phyloP scores from a whole-genome alignment of 192 early-diverging fungal genomes.

The Piromyces finnis region DNA sequence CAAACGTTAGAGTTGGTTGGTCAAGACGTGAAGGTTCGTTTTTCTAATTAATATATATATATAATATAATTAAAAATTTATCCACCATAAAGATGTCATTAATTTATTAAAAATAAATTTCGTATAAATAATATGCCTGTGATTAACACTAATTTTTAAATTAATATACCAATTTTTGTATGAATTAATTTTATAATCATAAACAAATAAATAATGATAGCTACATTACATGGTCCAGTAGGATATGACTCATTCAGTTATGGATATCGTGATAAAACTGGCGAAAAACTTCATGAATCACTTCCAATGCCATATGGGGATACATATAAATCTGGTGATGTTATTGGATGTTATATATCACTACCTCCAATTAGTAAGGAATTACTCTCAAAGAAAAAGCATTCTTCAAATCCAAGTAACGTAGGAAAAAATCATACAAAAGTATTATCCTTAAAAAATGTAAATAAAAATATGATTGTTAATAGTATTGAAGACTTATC shows the following conservation, averaged over 20 bases:
- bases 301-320: conserved; percentile 25
- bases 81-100: too few species aligned
- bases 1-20: conserved; percentile 46
- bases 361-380: conserved; percentile 13
- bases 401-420: not conserved
- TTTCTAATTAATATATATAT: not conserved
- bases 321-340: conserved; percentile 37
- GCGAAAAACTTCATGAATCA: conserved; percentile 36
- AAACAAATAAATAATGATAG: not conserved
- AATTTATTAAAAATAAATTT: too few species aligned
- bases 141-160: too few species aligned
- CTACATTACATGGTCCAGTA: conserved; percentile 28
- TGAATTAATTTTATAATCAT: too few species aligned
- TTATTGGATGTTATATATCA: conserved; percentile 38
- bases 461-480: not conserved
- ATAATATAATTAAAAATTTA: too few species aligned
- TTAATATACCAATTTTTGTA: too few species aligned
- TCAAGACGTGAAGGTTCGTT: conserved; percentile 35
- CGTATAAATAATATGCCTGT: too few species aligned
- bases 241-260: conserved; percentile 48
- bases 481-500: conserved; percentile 16
- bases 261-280: conserved; percentile 39
- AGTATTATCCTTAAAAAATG: not conserved
- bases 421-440: not conserved
- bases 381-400: not conserved